These are phyloP conservation scores for Phenoliferia sp. DNA, from an alignment of 1,284 basidiomycete species.

Conservation along the genomic window DNA sequence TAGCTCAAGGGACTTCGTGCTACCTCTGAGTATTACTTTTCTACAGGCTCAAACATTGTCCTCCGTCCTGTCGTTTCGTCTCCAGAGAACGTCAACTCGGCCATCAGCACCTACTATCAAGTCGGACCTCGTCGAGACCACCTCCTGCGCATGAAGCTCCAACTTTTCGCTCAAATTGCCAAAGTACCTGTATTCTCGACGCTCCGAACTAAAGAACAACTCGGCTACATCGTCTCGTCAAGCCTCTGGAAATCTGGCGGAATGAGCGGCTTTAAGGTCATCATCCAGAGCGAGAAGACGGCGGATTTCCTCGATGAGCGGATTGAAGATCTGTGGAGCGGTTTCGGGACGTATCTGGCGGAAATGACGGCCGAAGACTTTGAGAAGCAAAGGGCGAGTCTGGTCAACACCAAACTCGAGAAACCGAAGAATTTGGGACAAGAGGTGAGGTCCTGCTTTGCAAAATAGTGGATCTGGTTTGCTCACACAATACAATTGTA, in stretches of 20 bases:
- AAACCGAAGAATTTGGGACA: conserved; percentile 63
- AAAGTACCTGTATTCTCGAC: conserved; percentile 76
- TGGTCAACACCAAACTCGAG: conserved; percentile 66
- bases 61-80: conserved; percentile 71
- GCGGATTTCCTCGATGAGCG: conserved; percentile 82
- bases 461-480: background rate
- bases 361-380: conserved; percentile 60
- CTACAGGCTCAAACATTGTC: conserved; percentile 62
- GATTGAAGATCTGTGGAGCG: conserved; percentile 76
- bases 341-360: conserved; percentile 52
- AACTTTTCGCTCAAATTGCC: conserved; percentile 62
- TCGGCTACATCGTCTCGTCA: conserved; percentile 81
- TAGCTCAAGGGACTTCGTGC: background rate
- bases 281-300: conserved; percentile 83
- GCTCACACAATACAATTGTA: background rate
- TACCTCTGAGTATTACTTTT: background rate
- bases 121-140: conserved; percentile 54
- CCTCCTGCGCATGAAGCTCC: conserved; percentile 41
- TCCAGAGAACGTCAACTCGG: conserved; percentile 82
- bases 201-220: conserved; percentile 90
- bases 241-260: conserved; percentile 22
- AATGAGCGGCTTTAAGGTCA: conserved; percentile 71
- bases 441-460: conserved; percentile 43
- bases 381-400: conserved; percentile 52
- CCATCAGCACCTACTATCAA: conserved; percentile 53